Evolutionary conservation across 345 rosid species (phyloP), one percentile per base, ranked within the genome.

Genomic region (Murraya koenigii): DNA sequence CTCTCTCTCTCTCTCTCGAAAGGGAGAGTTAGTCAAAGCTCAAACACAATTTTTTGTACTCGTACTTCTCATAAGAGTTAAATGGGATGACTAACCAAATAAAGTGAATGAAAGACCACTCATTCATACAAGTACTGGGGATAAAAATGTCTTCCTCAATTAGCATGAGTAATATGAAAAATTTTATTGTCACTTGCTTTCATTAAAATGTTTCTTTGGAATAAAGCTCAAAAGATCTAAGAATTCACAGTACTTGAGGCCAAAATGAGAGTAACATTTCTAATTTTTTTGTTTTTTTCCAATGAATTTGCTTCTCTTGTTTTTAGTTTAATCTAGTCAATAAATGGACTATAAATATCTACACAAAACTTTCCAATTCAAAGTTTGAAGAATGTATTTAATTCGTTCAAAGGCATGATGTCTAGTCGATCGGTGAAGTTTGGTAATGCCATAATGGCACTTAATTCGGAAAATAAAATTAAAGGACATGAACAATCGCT

Each of bases 381-480:
- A 52, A 17, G 56, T 52, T 52, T 17, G 56, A 52, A 52, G 56
- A 44, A 52, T 52, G 56, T 52, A 52, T 52, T 52, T 15, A 52
- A 52, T 52, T 17, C 17, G 20, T 15, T 52, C 20, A 52, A 52
- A 52, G 7, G 22, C 56, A 52, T 52, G 5, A 52, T 17, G 17
- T 52, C 7, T 52, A 52, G 5, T 64, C 13, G 72, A 81, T 44
- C 81, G 84, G 87, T 75, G 84, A 75, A 66, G 89, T 82, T 84
- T 76, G 87, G 85, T 73, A 39, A 41, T 22, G 75, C 72, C 82
- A 79, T 86, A 81, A 86, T 54, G 38, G 79, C 82, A 75, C 39
- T 58, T 71, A 61, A 68, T 63, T 55, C 26, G 35, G 33, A n/a
- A 55, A 36, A 19, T n/a, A 5, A 56, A 20, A 58, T 22, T 26